phyloP scores from a whole-genome alignment of 164 flowering plant genomes.

The Akebia trifoliata region DNA sequence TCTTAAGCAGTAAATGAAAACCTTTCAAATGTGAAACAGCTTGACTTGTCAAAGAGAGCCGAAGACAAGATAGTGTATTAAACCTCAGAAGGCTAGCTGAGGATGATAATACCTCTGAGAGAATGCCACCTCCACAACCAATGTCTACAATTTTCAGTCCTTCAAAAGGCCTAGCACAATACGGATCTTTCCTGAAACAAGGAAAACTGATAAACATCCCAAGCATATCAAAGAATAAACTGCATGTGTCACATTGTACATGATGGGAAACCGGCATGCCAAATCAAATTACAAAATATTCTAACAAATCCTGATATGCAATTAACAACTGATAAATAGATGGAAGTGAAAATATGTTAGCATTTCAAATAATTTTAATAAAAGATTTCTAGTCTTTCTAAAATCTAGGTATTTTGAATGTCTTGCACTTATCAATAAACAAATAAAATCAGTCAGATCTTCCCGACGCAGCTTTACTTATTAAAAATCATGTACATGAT shows the following conservation, averaged over 20 bases:
- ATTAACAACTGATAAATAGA: too few relatives aligned
- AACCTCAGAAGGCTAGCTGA: neutral
- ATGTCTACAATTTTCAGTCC: conserved; percentile 82
- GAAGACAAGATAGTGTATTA: neutral
- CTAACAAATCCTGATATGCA: neutral
- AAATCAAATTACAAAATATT: too few relatives aligned
- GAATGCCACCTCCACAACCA: conserved; percentile 98
- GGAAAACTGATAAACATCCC: conserved; percentile 1
- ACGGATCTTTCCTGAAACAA: conserved; percentile 73
- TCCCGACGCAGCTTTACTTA: too few relatives aligned
- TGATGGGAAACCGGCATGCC: neutral
- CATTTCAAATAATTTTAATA: too few relatives aligned
- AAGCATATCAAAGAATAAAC: conserved; percentile 2
- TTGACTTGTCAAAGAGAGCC: neutral
- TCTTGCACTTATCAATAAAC: too few relatives aligned
- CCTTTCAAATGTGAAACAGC: too few relatives aligned
- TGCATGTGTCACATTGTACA: neutral
- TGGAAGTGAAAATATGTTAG: too few relatives aligned
- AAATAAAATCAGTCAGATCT: too few relatives aligned
- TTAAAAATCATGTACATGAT: too few relatives aligned
- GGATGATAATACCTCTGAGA: conserved; percentile 68
- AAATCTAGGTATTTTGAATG: too few relatives aligned
- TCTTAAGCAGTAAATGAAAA: too few relatives aligned
- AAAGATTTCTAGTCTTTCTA: too few relatives aligned
- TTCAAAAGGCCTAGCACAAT: conserved; percentile 67